Evolutionary conservation across 1,284 basidiomycete genomes (phyloP).

Genomic region (Papiliotrema laurentii): DNA sequence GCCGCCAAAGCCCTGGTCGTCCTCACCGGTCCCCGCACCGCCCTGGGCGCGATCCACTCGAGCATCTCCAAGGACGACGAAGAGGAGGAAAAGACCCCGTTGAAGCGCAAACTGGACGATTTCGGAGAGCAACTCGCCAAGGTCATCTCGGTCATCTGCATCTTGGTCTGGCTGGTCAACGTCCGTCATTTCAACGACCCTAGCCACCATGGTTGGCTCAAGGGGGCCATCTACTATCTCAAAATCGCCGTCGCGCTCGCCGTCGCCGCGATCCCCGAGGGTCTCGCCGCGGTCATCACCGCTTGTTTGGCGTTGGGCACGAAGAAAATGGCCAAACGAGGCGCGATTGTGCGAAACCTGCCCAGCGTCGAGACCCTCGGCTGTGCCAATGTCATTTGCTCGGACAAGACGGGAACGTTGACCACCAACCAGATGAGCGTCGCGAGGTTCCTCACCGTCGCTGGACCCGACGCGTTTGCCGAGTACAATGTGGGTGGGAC

Average conservation of each 20-base stretch:
- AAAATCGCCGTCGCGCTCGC: constrained; percentile 96
- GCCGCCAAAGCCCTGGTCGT: constrained; percentile 78
- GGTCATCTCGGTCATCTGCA: constrained; percentile 89
- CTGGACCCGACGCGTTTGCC: constrained; percentile 53
- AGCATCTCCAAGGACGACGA: constrained; percentile 58
- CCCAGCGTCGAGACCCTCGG: constrained; percentile 96
- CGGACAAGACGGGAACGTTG: constrained; percentile 86
- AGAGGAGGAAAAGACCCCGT: constrained; percentile 79
- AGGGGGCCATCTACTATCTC: constrained; percentile 94
- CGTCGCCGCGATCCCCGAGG: constrained; percentile 93
- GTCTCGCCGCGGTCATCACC: constrained; percentile 91
- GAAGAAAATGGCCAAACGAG: constrained; percentile 96
- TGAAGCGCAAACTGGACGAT: constrained; percentile 93
- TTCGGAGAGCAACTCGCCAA: constrained; percentile 94
- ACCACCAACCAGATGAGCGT: constrained; percentile 97
- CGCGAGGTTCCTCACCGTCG: constrained; percentile 70
- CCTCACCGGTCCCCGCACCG: constrained; percentile 76
- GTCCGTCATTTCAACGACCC: constrained; percentile 90
- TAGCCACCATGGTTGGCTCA: constrained; percentile 77
- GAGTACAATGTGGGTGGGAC: constrained; percentile 82
- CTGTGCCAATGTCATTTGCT: constrained; percentile 94
- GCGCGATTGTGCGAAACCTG: constrained; percentile 90
- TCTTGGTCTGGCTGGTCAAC: constrained; percentile 94
- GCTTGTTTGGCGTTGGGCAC: constrained; percentile 93
- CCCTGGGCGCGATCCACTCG: constrained; percentile 91